These are phyloP conservation scores for Pichia cabralensis DNA, from an alignment of 805 yeast genomes.

Conservation along the genomic window DNA sequence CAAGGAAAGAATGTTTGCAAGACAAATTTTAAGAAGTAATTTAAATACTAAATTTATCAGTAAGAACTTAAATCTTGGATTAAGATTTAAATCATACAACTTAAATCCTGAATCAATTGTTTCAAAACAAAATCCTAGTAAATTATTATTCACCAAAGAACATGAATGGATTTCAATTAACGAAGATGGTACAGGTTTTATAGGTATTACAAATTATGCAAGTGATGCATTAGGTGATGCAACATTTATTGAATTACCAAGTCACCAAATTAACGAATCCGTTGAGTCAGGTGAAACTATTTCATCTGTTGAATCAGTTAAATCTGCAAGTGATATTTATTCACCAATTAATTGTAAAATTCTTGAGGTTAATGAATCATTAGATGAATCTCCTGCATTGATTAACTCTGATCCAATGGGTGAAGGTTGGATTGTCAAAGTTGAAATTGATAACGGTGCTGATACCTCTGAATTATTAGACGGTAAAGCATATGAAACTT, in stretches of 20 bases:
- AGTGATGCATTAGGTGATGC: slow-evolving; percentile 96
- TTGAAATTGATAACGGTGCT: slow-evolving; percentile 39
- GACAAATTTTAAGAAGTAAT: slow-evolving; percentile 5
- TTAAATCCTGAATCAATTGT: slow-evolving; percentile 24
- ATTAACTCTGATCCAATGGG: slow-evolving; percentile 89
- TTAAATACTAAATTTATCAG: slow-evolving; percentile 3
- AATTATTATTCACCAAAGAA: slow-evolving; percentile 64
- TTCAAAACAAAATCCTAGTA: slow-evolving; percentile 29
- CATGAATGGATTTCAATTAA: slow-evolving; percentile 94
- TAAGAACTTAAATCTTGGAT: too few relatives aligned
- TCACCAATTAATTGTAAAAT: slow-evolving; percentile 77
- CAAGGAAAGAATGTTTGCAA: slow-evolving; percentile 13
- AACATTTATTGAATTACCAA: slow-evolving; percentile 84
- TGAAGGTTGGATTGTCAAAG: slow-evolving; percentile 83
- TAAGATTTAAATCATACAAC: too few relatives aligned
- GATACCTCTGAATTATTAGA: slow-evolving; percentile 37
- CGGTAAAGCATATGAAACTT: slow-evolving; percentile 45
- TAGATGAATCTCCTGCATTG: slow-evolving; percentile 64
- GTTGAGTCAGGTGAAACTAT: slow-evolving; percentile 67
- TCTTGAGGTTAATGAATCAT: slow-evolving; percentile 54
- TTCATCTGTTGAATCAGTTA: slow-evolving; percentile 92
- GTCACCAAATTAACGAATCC: slow-evolving; percentile 23
- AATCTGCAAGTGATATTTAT: slow-evolving; percentile 88
- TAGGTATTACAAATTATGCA: slow-evolving; percentile 92
- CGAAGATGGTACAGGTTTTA: slow-evolving; percentile 69